These are phyloP conservation scores for Kodamaea plutei DNA, from an alignment of 1,139 yeast species.

Conservation along the genomic window DNA sequence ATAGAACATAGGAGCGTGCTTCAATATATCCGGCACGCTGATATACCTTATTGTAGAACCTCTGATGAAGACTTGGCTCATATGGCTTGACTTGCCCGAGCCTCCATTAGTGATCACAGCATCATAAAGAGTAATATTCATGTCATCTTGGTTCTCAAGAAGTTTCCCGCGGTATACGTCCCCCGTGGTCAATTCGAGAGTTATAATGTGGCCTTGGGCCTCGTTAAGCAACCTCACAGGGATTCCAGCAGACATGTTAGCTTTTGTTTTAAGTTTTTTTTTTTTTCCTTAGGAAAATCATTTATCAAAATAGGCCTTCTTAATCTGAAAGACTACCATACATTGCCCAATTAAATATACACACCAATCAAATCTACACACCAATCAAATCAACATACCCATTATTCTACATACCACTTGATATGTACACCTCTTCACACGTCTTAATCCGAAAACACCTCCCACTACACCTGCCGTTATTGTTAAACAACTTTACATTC, in stretches of 20 bases:
- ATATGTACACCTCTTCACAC: no score
- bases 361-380: no score
- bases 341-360: no score
- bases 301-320: no score
- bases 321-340: no score
- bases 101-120: slow-evolving; percentile 65
- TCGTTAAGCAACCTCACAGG: slow-evolving; percentile 87
- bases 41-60: slow-evolving; percentile 88
- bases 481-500: no score
- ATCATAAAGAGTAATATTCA: slow-evolving; percentile 86
- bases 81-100: slow-evolving; percentile 70
- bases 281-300: background rate
- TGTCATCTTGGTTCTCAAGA: slow-evolving; percentile 81
- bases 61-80: slow-evolving; percentile 84
- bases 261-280: slow-evolving; percentile 2
- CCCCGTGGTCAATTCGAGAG: slow-evolving; percentile 82
- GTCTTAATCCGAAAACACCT: no score
- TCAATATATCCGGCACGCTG: slow-evolving; percentile 82
- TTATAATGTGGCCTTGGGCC: slow-evolving; percentile 83
- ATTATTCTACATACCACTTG: no score
- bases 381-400: no score
- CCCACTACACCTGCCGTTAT: no score
- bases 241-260: slow-evolving; percentile 56
- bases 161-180: slow-evolving; percentile 85
- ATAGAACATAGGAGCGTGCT: slow-evolving; percentile 78